Evolutionary conservation across 2,329 filamentous ascomycete species (phyloP).

Genomic region (Aspergillus flavus): DNA sequence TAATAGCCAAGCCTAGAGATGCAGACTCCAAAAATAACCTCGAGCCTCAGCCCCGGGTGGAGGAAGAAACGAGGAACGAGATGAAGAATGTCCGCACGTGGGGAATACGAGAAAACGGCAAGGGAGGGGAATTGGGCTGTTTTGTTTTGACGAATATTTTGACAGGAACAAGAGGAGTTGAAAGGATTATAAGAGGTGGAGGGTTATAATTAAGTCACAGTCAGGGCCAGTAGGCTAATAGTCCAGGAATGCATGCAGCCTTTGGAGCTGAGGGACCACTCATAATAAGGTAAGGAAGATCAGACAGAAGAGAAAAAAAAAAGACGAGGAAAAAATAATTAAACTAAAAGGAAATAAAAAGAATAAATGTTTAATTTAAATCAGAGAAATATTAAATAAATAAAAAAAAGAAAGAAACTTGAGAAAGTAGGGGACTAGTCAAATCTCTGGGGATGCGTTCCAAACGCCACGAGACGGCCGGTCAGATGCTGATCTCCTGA

Average conservation of each 20-base stretch:
- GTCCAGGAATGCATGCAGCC: slow-evolving; percentile 12
- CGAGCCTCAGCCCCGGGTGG: slow-evolving; percentile 24
- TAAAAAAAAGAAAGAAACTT: slow-evolving; percentile 5
- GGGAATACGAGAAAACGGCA: slow-evolving; percentile 32
- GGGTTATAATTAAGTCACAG: slow-evolving; percentile 9
- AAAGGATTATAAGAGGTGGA: slow-evolving; percentile 3
- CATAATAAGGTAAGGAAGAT: slow-evolving; percentile 4
- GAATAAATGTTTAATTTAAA: slow-evolving; percentile 8
- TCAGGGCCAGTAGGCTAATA: slow-evolving; percentile 11
- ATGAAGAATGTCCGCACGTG: slow-evolving; percentile 26
- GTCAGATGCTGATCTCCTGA: slow-evolving; percentile 22
- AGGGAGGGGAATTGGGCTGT: slow-evolving; percentile 1
- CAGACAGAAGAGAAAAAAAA: slow-evolving; percentile 7
- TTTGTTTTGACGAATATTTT: slow-evolving; percentile 1
- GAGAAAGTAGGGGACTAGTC: slow-evolving; percentile 7
- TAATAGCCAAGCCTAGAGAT: slow-evolving; percentile 9
- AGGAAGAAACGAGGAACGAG: slow-evolving; percentile 18
- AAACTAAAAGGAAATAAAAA: not conserved
- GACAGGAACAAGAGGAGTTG: slow-evolving; percentile 12
- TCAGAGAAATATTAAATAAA: slow-evolving; percentile 1
- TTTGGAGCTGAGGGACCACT: slow-evolving; percentile 8
- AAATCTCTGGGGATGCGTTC: slow-evolving; percentile 15
- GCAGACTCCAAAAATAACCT: slow-evolving; percentile 27
- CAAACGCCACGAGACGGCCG: slow-evolving; percentile 19
- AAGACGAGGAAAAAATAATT: not conserved